Evolutionary conservation across 192 early-diverging fungal genomes (phyloP), one percentile per base, ranked within the genome.

Genomic region (Phlyctochytrium planicorne): DNA sequence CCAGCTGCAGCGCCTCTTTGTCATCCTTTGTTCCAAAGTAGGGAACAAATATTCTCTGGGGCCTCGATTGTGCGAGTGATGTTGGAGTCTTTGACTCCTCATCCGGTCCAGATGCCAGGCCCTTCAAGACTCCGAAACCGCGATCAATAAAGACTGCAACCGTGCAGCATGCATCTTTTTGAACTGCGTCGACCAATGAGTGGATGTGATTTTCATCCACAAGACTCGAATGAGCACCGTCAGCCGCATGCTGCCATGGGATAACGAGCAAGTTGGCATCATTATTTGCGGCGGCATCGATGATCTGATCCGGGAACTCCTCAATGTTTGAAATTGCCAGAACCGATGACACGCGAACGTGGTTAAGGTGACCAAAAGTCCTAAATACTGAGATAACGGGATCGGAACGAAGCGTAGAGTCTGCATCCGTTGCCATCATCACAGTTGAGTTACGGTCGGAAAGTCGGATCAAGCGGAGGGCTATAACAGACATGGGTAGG

Each of bases 301-400:
- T 63, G 6, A 95, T 83, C 34, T 84, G 83, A 23, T 82, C 73
- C 25, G 86, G 83, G 79, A 93, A 95, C 36, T 91, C 89, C 36
- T 86, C 79, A 14, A 75, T 75, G 12, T 84, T 69, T 14, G 83
- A 72, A 30, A 94, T 75, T 20, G 75, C 74, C 56, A 97, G 73
- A 4, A 82, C 74, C 1, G 90, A 82, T 3, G 78, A 71, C 30
- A 94, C 76, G 0, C 71, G 72, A 55, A 94, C 81, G 12, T 83
- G 78, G 74, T 88, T 91, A 6, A 95, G 75, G 33, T 83, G 86
- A 27, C 88, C 90, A 77, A 96, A 93, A 0, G 91, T 89, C 1
- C 91, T 75, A 74, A 96, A 89, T 36, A 95, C 87, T 33, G 85
- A 90, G 73, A 97, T 76, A 20, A 94, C 82, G 0, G 93, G 86